These are phyloP conservation scores for Herpetospermum pedunculosum DNA, from an alignment of 306 rosid genomes.

Conservation along the genomic window DNA sequence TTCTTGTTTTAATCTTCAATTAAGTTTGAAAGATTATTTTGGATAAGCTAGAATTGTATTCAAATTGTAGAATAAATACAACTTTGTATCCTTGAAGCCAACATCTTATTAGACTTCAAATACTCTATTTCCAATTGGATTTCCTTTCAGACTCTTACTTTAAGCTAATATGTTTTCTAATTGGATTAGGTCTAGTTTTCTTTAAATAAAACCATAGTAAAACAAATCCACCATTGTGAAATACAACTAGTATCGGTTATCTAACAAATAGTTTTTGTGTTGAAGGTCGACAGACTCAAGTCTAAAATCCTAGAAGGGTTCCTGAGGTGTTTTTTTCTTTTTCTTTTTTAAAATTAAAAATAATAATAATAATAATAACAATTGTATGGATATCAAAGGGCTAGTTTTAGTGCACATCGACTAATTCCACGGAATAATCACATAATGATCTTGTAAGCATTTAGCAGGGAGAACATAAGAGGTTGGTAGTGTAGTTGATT, in stretches of 20 bases:
- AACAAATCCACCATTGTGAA: not conserved
- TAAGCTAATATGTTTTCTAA: too few species aligned
- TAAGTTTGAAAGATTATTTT: not conserved
- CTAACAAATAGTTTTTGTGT: not conserved
- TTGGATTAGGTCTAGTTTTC: not conserved
- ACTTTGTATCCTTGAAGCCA: not conserved
- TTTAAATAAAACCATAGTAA: not conserved
- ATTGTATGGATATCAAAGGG: not conserved
- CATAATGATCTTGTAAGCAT: not conserved
- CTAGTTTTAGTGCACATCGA: not conserved
- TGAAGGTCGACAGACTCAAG: not conserved
- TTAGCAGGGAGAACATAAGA: too few species aligned
- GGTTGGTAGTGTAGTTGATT: not conserved
- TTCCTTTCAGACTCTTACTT: not conserved
- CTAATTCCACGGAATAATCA: not conserved
- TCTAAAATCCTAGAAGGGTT: not conserved
- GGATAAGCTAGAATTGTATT: not conserved
- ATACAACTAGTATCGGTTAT: not conserved
- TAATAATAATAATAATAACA: too few species aligned
- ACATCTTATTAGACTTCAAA: not conserved
- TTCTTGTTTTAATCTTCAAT: not conserved
- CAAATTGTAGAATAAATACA: not conserved
- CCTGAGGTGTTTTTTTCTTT: not conserved
- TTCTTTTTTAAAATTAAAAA: too few species aligned
- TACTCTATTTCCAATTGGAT: not conserved